phyloP scores from a whole-genome alignment of 2,329 filamentous ascomycete species.

The Helminthosporium solani region DNA sequence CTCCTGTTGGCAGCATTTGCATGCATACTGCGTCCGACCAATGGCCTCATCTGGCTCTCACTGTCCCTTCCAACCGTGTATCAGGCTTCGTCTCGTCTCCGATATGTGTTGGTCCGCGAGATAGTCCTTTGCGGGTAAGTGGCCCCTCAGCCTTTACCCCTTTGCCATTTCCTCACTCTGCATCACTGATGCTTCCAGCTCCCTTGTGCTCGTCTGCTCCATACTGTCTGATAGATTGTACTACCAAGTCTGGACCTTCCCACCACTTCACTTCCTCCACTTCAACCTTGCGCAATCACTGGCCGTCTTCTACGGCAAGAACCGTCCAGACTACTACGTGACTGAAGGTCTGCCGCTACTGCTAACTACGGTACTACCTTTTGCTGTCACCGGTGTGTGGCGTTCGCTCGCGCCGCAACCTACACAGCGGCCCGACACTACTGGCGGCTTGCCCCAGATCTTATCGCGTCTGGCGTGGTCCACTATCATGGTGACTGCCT shows the following conservation, averaged over 20 bases:
- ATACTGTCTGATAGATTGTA: slow-evolving; percentile 71
- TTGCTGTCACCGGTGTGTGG: slow-evolving; percentile 66
- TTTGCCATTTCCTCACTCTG: slow-evolving; percentile 13
- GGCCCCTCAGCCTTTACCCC: slow-evolving; percentile 10
- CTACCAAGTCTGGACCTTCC: slow-evolving; percentile 85
- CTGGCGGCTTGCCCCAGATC: slow-evolving; percentile 14
- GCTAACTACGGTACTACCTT: slow-evolving; percentile 79
- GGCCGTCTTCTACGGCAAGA: slow-evolving; percentile 88
- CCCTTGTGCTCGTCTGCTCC: slow-evolving; percentile 63
- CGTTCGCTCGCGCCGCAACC: slow-evolving; percentile 30
- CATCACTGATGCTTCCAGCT: slow-evolving; percentile 42
- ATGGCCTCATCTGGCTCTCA: slow-evolving; percentile 78
- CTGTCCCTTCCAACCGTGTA: slow-evolving; percentile 59
- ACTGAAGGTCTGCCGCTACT: slow-evolving; percentile 86
- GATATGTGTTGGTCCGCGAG: slow-evolving; percentile 62
- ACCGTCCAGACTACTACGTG: slow-evolving; percentile 90
- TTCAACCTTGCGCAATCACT: slow-evolving; percentile 89
- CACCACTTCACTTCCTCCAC: slow-evolving; percentile 80
- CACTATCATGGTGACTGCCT: slow-evolving; percentile 60
- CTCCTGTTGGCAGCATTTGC: slow-evolving; percentile 77
- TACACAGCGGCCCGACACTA: slow-evolving; percentile 2
- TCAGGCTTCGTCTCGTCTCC: slow-evolving; percentile 46
- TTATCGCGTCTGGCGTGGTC: slow-evolving; percentile 36
- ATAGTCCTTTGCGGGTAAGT: slow-evolving; percentile 59
- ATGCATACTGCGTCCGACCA: slow-evolving; percentile 85